Conservation (phyloP, 768 basidiomycete species). For the Tricholomella constricta region DNA sequence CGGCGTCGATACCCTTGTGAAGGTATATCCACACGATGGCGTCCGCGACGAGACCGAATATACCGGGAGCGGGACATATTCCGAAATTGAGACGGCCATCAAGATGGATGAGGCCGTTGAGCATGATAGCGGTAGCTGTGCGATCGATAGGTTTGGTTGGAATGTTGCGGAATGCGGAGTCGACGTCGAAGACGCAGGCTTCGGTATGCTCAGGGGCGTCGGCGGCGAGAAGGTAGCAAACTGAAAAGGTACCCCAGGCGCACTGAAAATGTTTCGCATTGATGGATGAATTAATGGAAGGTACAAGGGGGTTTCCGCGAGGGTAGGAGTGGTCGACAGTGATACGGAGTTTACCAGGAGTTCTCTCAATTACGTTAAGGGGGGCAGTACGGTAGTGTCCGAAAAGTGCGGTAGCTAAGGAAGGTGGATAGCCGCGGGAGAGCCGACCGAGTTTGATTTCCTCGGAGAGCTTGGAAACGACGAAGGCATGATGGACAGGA, state of each 20-base stretch:
- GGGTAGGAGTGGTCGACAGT: constrained; percentile 5
- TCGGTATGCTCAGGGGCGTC: neutral
- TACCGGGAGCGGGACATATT: neutral
- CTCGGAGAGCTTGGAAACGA: neutral
- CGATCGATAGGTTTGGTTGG: neutral
- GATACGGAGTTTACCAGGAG: neutral
- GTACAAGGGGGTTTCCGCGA: neutral
- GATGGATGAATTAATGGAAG: neutral
- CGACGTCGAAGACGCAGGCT: neutral
- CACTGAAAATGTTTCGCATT: neutral
- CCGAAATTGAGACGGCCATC: neutral
- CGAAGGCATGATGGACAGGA: neutral
- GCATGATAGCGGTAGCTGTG: neutral
- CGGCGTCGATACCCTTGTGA: neutral
- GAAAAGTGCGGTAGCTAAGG: neutral
- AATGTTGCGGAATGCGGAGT: neutral
- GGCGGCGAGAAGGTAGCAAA: neutral
- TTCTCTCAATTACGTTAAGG: neutral
- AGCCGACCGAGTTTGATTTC: neutral
- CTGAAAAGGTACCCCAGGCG: neutral
- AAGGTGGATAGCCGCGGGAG: neutral
- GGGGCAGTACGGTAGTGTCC: constrained; percentile 4
- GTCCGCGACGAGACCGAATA: neutral
- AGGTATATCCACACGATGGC: neutral
- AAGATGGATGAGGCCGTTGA: neutral